Evolutionary conservation across 2,329 filamentous ascomycete genomes (phyloP), one percentile per base, ranked within the genome.

Genomic region (Plectosphaerella cucumerina): DNA sequence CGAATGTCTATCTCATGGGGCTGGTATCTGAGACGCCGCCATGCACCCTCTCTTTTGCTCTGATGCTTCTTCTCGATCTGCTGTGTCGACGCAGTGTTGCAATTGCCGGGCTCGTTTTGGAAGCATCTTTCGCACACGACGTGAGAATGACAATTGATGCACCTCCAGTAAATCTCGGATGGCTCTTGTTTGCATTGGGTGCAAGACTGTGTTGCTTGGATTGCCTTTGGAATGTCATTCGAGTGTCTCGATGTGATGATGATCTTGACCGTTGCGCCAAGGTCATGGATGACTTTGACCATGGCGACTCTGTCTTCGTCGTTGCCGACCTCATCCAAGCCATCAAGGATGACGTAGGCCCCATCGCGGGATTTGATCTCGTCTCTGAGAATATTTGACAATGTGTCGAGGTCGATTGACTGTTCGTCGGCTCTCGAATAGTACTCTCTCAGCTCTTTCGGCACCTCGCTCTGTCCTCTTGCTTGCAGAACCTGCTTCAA

Each of bases 211-310:
- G 35, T 48, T 14, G 34, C 34, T 11, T 48, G 14, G 6, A 48
- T 21, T 9, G 35, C 46, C 21, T 48, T 35, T 15, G 23, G 21
- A 35, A 48, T 48, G 35, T 42, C 46, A 26, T 33, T 21, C 5
- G 46, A 42, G n/a, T 42, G 46, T 42, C 46, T 23, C 23, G 46
- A 48, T 15, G 46, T 48, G 20, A 48, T 48, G 46, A 48, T 41
- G 23, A 48, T 35, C 23, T 48, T 48, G 18, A 48, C 46, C 5
- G 20, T 20, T 5, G 34, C 35, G n/a, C 46, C 46, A 17, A 48
- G 31, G 35, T 33, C 37, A 35, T 48, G 35, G 20, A 48, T 31
- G 11, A 21, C 34, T 11, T 48, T 48, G 20, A 48, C 35, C 35
- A 48, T 48, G 23, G 46, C 35, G 14, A 21, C 21, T 41, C 46